These are phyloP conservation scores for Fusarium sp. DNA, from an alignment of 2,329 filamentous ascomycete genomes.

Conservation along the genomic window DNA sequence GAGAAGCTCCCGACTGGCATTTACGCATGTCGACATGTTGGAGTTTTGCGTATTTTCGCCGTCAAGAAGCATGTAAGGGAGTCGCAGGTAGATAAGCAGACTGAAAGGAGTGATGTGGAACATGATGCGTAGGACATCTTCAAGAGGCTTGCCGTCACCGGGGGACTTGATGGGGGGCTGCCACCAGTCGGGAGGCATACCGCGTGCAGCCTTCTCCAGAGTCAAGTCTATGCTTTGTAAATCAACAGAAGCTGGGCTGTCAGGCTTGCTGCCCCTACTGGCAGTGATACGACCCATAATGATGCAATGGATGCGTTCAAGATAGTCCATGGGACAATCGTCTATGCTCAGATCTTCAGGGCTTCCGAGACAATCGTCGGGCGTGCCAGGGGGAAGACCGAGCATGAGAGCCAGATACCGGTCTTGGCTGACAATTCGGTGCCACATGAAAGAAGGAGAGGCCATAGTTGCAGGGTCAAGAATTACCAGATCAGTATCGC, in stretches of 20 bases:
- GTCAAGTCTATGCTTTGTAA: background rate
- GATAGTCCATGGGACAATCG: background rate
- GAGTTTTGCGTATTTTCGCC: background rate
- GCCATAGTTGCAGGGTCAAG: background rate
- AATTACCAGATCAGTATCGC: background rate
- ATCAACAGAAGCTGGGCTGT: background rate
- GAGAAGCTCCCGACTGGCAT: background rate
- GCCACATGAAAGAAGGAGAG: background rate
- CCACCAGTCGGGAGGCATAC: background rate
- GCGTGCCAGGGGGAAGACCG: background rate
- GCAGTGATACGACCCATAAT: background rate
- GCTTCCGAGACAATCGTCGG: background rate
- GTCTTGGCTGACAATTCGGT: background rate
- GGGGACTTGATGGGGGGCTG: background rate
- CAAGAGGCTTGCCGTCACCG: background rate
- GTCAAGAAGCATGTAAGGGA: background rate
- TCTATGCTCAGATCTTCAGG: background rate
- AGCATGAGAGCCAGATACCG: background rate
- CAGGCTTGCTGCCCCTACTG: background rate
- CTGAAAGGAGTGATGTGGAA: background rate
- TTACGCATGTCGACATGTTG: background rate
- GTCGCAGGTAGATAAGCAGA: background rate
- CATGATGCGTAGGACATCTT: background rate
- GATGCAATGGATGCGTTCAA: background rate
- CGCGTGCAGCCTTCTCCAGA: background rate